phyloP scores from a whole-genome alignment of 1,139 yeast genomes.

The Saccharomyces hybrid region DNA sequence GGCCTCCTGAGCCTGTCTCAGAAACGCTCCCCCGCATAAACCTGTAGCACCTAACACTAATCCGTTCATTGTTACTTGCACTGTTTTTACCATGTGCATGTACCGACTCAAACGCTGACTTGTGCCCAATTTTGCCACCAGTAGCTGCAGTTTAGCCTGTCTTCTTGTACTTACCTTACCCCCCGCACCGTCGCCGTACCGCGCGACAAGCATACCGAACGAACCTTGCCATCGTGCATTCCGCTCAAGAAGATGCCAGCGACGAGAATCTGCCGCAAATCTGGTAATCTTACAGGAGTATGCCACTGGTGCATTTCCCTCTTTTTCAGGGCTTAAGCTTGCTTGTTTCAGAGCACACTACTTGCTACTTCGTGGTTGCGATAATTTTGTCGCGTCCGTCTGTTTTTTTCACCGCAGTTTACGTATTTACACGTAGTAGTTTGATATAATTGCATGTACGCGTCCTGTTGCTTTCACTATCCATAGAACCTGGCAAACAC shows the following conservation, averaged over 20 bases:
- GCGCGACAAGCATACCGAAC: neutral
- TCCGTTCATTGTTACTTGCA: slow-evolving; percentile 17
- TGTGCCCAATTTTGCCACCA: neutral
- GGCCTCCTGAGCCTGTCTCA: slow-evolving; percentile 36
- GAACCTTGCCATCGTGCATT: neutral
- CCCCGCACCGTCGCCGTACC: neutral
- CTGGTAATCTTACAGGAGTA: neutral
- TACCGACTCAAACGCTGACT: neutral
- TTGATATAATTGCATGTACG: neutral
- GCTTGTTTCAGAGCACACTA: neutral
- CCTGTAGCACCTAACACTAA: slow-evolving; percentile 57
- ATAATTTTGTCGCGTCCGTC: neutral
- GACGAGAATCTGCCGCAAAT: neutral
- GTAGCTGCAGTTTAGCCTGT: neutral
- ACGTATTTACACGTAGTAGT: neutral
- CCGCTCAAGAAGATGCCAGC: neutral
- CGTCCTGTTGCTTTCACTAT: neutral
- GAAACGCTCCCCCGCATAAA: slow-evolving; percentile 46
- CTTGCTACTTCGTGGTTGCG: neutral
- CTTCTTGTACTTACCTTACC: neutral
- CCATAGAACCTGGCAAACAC: neutral
- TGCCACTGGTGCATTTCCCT: neutral
- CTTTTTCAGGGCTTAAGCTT: neutral
- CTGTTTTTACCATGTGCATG: neutral
- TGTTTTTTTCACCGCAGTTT: neutral